Conservation (phyloP, 164 flowering plant species). For the Vitis rotundifolia region DNA sequence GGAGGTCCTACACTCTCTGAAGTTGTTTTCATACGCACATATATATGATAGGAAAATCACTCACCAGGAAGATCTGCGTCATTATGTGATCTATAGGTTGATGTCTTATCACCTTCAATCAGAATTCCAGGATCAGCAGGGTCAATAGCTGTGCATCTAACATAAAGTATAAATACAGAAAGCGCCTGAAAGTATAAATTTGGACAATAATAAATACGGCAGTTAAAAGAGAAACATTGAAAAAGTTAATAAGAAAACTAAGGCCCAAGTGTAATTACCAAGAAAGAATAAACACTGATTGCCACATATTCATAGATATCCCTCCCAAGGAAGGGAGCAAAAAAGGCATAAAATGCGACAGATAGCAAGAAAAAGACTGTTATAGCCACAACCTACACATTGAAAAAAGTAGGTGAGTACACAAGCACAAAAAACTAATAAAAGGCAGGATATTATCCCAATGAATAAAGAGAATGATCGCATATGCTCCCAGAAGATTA, state of each 20-base stretch:
- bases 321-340: constrained; percentile 91
- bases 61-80: constrained; percentile 50
- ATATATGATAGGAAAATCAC: constrained; percentile 12
- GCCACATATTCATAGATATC: constrained; percentile 75
- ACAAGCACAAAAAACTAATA: background rate
- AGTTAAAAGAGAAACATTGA: background rate
- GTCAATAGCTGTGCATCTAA: constrained; percentile 91
- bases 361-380: constrained; percentile 81
- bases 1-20: background rate
- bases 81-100: constrained; percentile 37
- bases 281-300: constrained; percentile 68
- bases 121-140: constrained; percentile 96
- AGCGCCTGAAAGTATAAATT: constrained; percentile 57
- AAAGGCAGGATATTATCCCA: background rate
- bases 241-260: background rate
- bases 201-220: background rate
- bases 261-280: constrained; percentile 49
- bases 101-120: constrained; percentile 43
- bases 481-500: no score
- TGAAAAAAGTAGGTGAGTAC: background rate
- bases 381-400: constrained; percentile 79
- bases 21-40: no score
- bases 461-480: no score
- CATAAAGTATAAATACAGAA: constrained; percentile 73
- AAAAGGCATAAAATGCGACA: constrained; percentile 91